Conservation (phyloP, 208 protist species). For the Sergeia podlipaevii region DNA sequence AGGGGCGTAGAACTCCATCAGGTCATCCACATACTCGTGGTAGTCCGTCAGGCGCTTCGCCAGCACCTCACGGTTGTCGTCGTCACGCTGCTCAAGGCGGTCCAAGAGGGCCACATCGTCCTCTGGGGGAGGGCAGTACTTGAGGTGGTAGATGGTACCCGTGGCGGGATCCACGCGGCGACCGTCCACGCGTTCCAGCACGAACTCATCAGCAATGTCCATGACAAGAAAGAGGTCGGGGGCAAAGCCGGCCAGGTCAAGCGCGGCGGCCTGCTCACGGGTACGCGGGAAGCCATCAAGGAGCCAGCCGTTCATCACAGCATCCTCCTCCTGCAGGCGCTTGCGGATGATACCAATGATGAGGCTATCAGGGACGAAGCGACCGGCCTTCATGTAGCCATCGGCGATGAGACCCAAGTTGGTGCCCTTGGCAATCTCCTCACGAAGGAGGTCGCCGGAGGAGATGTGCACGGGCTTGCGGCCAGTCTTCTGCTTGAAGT, state of each 20-base stretch:
- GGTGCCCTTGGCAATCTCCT: constrained; percentile 50
- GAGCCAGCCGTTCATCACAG: constrained; percentile 78
- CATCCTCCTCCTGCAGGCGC: constrained; percentile 71
- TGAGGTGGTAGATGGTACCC: constrained; percentile 83
- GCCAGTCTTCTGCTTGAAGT: constrained; percentile 32
- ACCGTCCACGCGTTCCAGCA: constrained; percentile 75
- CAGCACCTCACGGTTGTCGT: constrained; percentile 77
- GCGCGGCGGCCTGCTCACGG: constrained; percentile 62
- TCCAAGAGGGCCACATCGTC: constrained; percentile 63
- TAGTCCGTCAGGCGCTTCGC: constrained; percentile 65
- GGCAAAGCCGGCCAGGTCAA: constrained; percentile 62
- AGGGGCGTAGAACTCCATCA: constrained; percentile 63
- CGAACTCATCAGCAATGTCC: constrained; percentile 67
- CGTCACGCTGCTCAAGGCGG: constrained; percentile 77
- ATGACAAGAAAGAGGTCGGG: constrained; percentile 68
- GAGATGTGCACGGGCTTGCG: constrained; percentile 75
- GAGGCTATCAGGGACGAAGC: constrained; percentile 76
- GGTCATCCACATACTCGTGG: constrained; percentile 47
- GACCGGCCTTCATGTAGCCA: constrained; percentile 53
- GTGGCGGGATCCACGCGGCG: constrained; percentile 86
- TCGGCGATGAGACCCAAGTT: constrained; percentile 55
- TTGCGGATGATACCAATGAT: constrained; percentile 60
- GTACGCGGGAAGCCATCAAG: constrained; percentile 92
- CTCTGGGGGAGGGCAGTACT: constrained; percentile 80
- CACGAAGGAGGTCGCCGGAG: constrained; percentile 80